These are phyloP conservation scores for Wakefieldia striispora DNA, from an alignment of 768 basidiomycete species.

Conservation along the genomic window DNA sequence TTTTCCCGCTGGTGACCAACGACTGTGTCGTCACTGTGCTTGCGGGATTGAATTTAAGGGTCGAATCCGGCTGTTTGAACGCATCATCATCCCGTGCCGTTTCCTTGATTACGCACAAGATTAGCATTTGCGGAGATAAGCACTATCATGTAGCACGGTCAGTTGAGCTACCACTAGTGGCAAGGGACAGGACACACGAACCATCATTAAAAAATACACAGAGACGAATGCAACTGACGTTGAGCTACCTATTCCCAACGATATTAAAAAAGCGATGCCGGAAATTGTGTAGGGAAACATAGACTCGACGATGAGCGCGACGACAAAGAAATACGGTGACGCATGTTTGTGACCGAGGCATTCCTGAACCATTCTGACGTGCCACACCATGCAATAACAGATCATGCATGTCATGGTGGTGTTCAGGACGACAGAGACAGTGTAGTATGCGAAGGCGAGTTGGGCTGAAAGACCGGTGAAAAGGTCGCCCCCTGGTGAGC, in stretches of 20 bases:
- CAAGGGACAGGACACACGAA: not conserved
- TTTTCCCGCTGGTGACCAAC: not conserved
- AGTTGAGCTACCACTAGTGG: not conserved
- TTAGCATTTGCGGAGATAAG: conserved; percentile 12
- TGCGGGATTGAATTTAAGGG: not conserved
- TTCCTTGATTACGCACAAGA: conserved; percentile 5
- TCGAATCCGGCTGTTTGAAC: not conserved
- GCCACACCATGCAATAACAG: conserved; percentile 2
- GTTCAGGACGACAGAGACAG: not conserved
- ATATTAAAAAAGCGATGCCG: conserved; percentile 6
- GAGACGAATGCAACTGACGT: not conserved
- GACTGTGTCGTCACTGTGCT: not conserved
- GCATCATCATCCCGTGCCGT: conserved; percentile 1
- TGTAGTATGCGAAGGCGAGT: conserved; percentile 4
- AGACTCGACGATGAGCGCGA: conserved; percentile 10
- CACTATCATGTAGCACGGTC: not conserved
- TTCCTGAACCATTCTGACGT: not conserved
- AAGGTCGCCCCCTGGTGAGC: not conserved
- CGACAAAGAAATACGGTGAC: conserved; percentile 3
- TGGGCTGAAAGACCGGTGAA: not conserved
- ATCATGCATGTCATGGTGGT: conserved; percentile 6
- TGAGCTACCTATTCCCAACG: not conserved
- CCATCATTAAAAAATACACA: conserved; percentile 4
- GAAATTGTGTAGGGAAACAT: conserved; percentile 10
- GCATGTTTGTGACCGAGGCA: conserved; percentile 3